These are phyloP conservation scores for Hyaloscypha finlandica DNA, from an alignment of 495 filamentous ascomycete species.

Conservation along the genomic window DNA sequence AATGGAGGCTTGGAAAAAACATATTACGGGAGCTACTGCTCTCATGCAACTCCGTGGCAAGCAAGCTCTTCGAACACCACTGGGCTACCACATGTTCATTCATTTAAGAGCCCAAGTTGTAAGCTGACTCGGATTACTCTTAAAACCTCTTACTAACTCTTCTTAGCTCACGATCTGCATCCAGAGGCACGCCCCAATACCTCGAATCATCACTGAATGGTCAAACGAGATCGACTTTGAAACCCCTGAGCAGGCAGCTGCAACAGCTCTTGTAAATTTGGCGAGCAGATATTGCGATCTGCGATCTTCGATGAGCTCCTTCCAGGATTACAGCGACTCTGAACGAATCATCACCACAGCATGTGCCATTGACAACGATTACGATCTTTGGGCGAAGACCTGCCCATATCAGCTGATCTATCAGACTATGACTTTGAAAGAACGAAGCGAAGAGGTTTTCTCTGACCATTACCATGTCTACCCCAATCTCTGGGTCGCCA, in stretches of 20 bases:
- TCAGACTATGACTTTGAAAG: conserved; percentile 15
- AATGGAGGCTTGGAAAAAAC: conserved; percentile 50
- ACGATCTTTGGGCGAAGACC: conserved; percentile 43
- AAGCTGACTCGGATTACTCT: neutral
- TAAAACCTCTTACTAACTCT: neutral
- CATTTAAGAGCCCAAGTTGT: conserved; percentile 42
- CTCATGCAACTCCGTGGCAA: conserved; percentile 51
- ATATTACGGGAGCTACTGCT: conserved; percentile 51
- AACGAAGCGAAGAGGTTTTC: conserved; percentile 24
- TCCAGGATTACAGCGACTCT: conserved; percentile 33
- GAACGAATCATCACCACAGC: conserved; percentile 41
- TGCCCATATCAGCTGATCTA: conserved; percentile 34
- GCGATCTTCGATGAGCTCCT: conserved; percentile 20
- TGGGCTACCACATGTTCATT: conserved; percentile 48
- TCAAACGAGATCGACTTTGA: conserved; percentile 17
- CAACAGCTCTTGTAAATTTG: conserved; percentile 17
- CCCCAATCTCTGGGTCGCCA: conserved; percentile 42
- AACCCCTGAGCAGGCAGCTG: conserved; percentile 10
- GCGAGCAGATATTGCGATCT: conserved; percentile 25
- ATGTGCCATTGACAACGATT: conserved; percentile 44
- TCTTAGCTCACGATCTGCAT: conserved; percentile 26
- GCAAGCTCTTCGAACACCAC: conserved; percentile 46
- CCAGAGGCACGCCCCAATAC: conserved; percentile 16
- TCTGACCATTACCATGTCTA: conserved; percentile 49
- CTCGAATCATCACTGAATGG: conserved; percentile 20